Evolutionary conservation across 2,329 filamentous ascomycete genomes (phyloP), one percentile per base, ranked within the genome.

Genomic region (Westerdykella sp.): DNA sequence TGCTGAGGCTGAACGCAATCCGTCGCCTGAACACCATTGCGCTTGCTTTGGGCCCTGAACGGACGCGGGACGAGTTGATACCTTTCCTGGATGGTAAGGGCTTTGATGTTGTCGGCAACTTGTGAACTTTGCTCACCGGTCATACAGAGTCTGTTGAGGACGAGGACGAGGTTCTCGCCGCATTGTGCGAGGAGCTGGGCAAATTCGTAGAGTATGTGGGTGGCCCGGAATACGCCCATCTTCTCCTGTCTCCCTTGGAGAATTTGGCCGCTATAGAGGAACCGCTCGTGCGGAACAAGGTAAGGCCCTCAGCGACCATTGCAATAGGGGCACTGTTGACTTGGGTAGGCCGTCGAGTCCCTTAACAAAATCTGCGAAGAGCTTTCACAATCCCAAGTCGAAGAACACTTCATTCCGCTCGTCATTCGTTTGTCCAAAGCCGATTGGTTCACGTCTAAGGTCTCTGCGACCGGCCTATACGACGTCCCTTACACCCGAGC

Each of bases 371-470:
- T 98, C 69, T 97, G 93, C 79, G 81, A 83, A 65, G 83, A 95
- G 67, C 79, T 98, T 43, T 95, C 89, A 40, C 75, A 88, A 59
- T 80, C 88, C 69, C 93, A 98, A 74, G 84, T 97, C 65, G 93
- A 98, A 76, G 87, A 96, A 62, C 87, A 90, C 72, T 97, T 97
- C 73, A 91, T 98, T 57, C 93, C 93, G 49, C 84, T 98, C 63
- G 90, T 90, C 47, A 81, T 95, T 63, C 88, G 93, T 65, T 86
- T 98, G 49, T 94, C 93, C 54, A 98, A 97, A 79, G 93, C 93
- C 71, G 93, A 98, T 73, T 98, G 93, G 93, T 98, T 98, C 71
- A 98, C 93, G 45, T 97, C 93, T 53, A 98, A 97, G 74, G 93
- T 98, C 53, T 98, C 93, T 25, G 93, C 91, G 50, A 95, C 91